A percentile compares a stretch with the other conserved stretches of the same genome.
phyloP scores from a whole-genome alignment of 2,329 filamentous ascomycete genomes.

The Neophaeococcomyces mojaviensis region DNA sequence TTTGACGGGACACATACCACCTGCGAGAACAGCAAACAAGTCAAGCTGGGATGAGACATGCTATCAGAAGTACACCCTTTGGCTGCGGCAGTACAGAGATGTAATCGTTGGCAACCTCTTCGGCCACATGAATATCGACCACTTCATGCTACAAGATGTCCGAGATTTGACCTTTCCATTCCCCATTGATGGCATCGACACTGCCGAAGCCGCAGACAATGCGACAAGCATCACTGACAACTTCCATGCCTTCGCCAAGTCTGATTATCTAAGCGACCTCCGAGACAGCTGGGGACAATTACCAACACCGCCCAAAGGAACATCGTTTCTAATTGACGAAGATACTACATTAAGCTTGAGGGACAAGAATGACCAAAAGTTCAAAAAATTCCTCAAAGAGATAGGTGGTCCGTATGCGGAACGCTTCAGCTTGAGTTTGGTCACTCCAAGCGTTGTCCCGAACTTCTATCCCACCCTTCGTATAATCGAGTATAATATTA shows the following conservation, averaged over 20 bases:
- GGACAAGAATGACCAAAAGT: conserved; percentile 36
- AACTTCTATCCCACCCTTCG: conserved; percentile 85
- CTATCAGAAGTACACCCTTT: conserved; percentile 95
- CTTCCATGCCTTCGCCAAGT: conserved; percentile 59
- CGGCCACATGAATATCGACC: conserved; percentile 98
- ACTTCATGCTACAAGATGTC: conserved; percentile 87
- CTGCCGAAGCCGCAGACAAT: conserved; percentile 31
- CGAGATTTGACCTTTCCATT: conserved; percentile 54
- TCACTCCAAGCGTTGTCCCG: conserved; percentile 81
- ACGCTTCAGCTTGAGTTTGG: conserved; percentile 71
- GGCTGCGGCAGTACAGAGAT: conserved; percentile 84
- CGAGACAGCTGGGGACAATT: conserved; percentile 70
- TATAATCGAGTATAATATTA: conserved; percentile 92
- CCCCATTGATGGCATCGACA: conserved; percentile 32
- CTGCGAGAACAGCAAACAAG: conserved; percentile 77
- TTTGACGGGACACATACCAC: conserved; percentile 86
- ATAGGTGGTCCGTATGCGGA: conserved; percentile 79
- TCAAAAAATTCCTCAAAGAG: conserved; percentile 51
- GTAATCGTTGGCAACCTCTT: conserved; percentile 72
- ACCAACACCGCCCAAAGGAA: conserved; percentile 45
- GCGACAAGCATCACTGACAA: conserved; percentile 31
- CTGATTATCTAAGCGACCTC: conserved; percentile 72
- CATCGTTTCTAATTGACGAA: conserved; percentile 1
- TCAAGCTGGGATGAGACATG: conserved; percentile 91
- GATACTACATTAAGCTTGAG: conserved; percentile 11